Conservation (phyloP, 148 eudicot genomes). For the Amaranthus palmeri region DNA sequence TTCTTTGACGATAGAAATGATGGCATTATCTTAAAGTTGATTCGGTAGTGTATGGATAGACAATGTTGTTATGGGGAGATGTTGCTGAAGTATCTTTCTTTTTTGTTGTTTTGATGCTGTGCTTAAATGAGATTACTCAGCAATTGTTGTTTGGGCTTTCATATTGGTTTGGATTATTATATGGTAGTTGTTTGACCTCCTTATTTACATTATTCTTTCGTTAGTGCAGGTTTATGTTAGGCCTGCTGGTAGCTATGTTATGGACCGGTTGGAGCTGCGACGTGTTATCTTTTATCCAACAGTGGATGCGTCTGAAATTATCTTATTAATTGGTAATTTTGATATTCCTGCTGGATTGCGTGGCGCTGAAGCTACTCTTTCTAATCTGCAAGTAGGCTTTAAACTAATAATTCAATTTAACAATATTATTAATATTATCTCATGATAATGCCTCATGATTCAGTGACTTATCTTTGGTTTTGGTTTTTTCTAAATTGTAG, state of each 20-base stretch:
- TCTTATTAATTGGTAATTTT: conserved; percentile 66
- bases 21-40: no score
- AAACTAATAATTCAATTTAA: neutral
- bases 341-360: conserved; percentile 83
- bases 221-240: conserved; percentile 80
- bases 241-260: conserved; percentile 99
- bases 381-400: conserved; percentile 54
- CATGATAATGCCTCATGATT: conserved; percentile 1
- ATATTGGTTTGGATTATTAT: neutral
- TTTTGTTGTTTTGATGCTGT: neutral
- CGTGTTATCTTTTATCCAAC: conserved; percentile 67
- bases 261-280: conserved; percentile 86
- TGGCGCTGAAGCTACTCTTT: conserved; percentile 80
- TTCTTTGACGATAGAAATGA: no score
- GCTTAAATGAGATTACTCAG: neutral
- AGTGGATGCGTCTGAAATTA: conserved; percentile 53
- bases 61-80: no score
- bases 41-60: no score
- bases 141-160: neutral
- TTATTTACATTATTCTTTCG: conserved; percentile 5
- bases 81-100: neutral
- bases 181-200: neutral
- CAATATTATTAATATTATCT: neutral
- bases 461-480: conserved; percentile 17
- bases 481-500: conserved; percentile 42